Base-by-base conservation (phyloP, 768 basidiomycete species). In the Serendipita sp. region DNA sequence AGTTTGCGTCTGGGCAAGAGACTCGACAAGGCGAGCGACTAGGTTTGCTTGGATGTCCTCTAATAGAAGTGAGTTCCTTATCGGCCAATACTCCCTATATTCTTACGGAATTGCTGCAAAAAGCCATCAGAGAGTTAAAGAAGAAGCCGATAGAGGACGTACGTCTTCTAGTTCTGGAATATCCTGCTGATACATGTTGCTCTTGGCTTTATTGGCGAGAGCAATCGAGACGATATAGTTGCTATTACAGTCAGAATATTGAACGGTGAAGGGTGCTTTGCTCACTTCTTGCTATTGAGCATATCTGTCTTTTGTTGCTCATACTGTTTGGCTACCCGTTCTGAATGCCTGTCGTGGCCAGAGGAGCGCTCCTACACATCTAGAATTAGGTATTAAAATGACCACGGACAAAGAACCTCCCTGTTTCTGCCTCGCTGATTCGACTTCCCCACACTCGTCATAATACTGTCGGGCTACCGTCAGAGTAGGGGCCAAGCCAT, bases 211-310 rank as follows among this genome's bases (percentile, higher is more conserved):
- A 74, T 92, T 92, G 10, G 88, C 83, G 48, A 87, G 72, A 4
- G 81, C 81, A 16, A 79, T 88, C 15, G 85, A 81, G 45, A 90
- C 83, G 56, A 92, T 70, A 72, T 89, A 92, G 18, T 79, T 15
- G 44, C 32, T 41, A 37, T 28, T 68, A 30, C 0, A 28, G 3
- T 34, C 3, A 45, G 0, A 45, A 44, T 46, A 62, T 46, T 8
- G 34, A 11, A 16, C 58, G 34, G 45, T 38, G 58, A 64, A 45
- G 56, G 56, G 41, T 7, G 56, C 7, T 44, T 38, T 45, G 65
- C 75, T 37, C 66, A 90, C 89, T 91, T 92, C 77, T 91, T 92
- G 73, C 83, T 81, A 68, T 85, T 86, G 47, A 83, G 73, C 89
- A 92, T 91, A 45, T 90, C 86, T 38, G 78, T 78, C 63, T 80